Evolutionary conservation across 176 grass and related monocot genomes (phyloP).

Genomic region (Saccharum spontaneum): DNA sequence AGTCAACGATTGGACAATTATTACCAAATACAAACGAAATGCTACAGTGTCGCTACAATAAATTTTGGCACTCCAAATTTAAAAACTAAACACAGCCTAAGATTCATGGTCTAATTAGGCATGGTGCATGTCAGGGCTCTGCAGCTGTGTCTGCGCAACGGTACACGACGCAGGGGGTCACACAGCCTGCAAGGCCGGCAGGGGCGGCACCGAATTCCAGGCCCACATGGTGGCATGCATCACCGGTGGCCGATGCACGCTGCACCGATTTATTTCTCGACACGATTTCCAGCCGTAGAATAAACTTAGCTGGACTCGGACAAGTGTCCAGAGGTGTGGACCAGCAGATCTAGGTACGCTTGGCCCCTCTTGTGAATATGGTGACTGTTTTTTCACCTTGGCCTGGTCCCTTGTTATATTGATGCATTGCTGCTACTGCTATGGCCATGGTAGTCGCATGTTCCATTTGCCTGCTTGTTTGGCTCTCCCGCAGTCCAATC

Average conservation of each 20-base stretch:
- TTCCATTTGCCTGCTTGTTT: background rate
- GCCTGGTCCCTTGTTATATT: background rate
- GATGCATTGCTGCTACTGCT: background rate
- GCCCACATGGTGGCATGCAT: background rate
- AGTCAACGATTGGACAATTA: too few relatives aligned
- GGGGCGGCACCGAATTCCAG: background rate
- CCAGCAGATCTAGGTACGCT: slow-evolving; percentile 21
- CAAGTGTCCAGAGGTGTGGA: slow-evolving; percentile 17
- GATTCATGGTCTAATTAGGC: too few relatives aligned
- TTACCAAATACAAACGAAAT: too few relatives aligned
- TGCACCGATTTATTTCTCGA: background rate
- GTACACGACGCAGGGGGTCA: slow-evolving; percentile 6
- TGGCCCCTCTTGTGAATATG: background rate
- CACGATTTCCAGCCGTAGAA: slow-evolving; percentile 7
- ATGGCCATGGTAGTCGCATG: background rate
- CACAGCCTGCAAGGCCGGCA: background rate
- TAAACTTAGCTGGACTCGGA: slow-evolving; percentile 10
- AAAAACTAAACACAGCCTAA: too few relatives aligned
- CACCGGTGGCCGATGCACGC: background rate
- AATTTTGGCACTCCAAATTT: too few relatives aligned
- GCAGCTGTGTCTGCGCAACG: background rate
- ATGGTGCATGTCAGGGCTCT: background rate
- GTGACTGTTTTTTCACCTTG: background rate
- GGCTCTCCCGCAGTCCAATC: background rate
- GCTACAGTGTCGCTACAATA: too few relatives aligned